Conservation (phyloP, 2,329 filamentous ascomycete species). For the Cadophora sp. region DNA sequence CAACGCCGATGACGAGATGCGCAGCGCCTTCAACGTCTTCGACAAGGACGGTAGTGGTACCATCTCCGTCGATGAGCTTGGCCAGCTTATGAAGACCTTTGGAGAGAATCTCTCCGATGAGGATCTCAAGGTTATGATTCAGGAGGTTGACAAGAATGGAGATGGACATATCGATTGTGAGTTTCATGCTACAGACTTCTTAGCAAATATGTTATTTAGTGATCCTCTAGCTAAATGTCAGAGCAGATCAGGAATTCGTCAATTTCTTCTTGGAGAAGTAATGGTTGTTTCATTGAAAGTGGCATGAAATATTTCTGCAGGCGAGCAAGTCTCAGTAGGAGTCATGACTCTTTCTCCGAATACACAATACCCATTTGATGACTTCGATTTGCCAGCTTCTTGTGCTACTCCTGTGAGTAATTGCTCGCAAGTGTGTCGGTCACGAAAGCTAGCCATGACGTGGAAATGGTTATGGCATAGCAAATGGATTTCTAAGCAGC, state of each 20-base stretch:
- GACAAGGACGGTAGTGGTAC: slow-evolving; percentile 71
- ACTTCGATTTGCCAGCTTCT: neutral
- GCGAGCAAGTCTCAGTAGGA: neutral
- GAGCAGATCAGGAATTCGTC: slow-evolving; percentile 27
- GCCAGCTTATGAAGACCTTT: slow-evolving; percentile 68
- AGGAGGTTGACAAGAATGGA: slow-evolving; percentile 68
- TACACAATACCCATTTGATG: slow-evolving; percentile 15
- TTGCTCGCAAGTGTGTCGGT: neutral
- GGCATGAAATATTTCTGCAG: neutral
- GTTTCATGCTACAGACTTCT: slow-evolving; percentile 30
- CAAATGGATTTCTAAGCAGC: neutral
- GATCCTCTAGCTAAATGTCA: neutral
- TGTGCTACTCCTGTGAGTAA: neutral
- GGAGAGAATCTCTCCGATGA: slow-evolving; percentile 69
- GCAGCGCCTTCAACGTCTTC: slow-evolving; percentile 70
- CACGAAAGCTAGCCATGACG: neutral
- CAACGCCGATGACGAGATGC: slow-evolving; percentile 69
- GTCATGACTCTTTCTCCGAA: neutral
- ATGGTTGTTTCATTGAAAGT: neutral
- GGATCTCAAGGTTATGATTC: slow-evolving; percentile 71
- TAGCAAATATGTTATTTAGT: neutral
- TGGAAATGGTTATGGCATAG: neutral
- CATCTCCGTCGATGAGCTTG: slow-evolving; percentile 67
- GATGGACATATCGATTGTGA: slow-evolving; percentile 70
- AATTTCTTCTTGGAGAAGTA: slow-evolving; percentile 25